Percentiles rank a stretch among this genome's conserved stretches.
Evolutionary conservation across 306 rosid species (phyloP).

Genomic region (Arachis hypogaea): DNA sequence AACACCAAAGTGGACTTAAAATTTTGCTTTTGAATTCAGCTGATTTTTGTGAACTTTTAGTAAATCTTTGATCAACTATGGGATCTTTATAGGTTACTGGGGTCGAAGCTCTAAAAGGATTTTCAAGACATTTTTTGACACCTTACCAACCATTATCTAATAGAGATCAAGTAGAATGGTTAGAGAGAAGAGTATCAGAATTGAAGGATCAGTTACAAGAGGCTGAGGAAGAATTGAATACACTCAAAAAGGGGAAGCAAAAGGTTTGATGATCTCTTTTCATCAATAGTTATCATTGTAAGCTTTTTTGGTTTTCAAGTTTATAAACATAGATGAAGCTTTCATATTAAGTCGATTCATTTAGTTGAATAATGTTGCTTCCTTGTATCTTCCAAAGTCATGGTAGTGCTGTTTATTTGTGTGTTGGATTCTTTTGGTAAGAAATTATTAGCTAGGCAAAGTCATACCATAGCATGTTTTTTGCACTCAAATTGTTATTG

Average conservation of each 20-base stretch:
- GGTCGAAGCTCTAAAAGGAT: slow-evolving; percentile 73
- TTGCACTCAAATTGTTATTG: too few species aligned
- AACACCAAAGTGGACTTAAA: neutral
- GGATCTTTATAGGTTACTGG: slow-evolving; percentile 79
- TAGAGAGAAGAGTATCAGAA: slow-evolving; percentile 64
- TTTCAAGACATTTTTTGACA: slow-evolving; percentile 63
- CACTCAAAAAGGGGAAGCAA: slow-evolving; percentile 58
- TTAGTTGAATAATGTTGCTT: slow-evolving; percentile 41
- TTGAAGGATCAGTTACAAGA: slow-evolving; percentile 64
- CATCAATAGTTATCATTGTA: slow-evolving; percentile 32
- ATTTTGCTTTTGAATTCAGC: neutral
- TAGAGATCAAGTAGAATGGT: slow-evolving; percentile 57
- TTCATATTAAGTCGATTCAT: slow-evolving; percentile 15
- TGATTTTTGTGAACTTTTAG: slow-evolving; percentile 11
- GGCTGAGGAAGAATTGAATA: slow-evolving; percentile 74
- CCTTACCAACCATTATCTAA: slow-evolving; percentile 60
- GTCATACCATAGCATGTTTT: neutral
- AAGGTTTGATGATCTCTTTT: slow-evolving; percentile 44
- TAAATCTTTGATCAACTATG: slow-evolving; percentile 5
- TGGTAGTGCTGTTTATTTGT: too few species aligned
- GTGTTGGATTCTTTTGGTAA: too few species aligned
- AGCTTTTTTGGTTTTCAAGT: slow-evolving; percentile 30
- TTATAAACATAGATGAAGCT: slow-evolving; percentile 31
- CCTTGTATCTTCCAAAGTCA: slow-evolving; percentile 30
- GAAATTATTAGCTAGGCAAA: neutral